Base-by-base conservation (phyloP, 2,329 filamentous ascomycete species). In the Fusarium ambrosium region DNA sequence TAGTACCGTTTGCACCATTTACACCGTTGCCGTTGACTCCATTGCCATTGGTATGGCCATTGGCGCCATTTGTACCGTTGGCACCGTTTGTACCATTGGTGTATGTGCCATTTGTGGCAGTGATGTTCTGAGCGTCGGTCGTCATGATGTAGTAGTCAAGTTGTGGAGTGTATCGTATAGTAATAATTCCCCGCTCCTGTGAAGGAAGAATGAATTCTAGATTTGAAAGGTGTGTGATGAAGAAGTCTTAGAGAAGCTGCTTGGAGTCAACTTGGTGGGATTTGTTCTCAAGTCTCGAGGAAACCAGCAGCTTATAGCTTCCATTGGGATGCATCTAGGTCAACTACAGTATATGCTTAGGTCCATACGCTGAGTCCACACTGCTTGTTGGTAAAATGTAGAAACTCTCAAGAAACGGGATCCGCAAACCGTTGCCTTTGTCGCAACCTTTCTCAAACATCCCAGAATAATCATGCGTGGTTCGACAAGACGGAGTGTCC, bases 1-100 rank as follows among this genome's bases (percentile, higher is more conserved):
- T 66, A 4, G 53, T 41, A 7, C 64, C 24, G 43, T 62, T 66
- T 10, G 63, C 27, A 24, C 55, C 43, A 32, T 64, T 67, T 45
- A 11, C 24, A 24, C 37, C 20, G 56, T 16, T 39, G 36, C 34
- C 22, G 22, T 37, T 59, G 20, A 20, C 29, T n/a, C 56, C 62
- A 20, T 59, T 65, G 22, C 62, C 51, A 20, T 66, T 67, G 24
- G 56, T 48, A 29, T 62, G 58, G 18, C 27, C 51, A 34, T 36
- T 36, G 32, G 32, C 4, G 32, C 39, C 39, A 41, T 41, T 41
- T 10, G 39, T n/a, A 45, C 39, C 51, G 22, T 68, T 63, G 32
- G 41, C 18, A 37, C 51, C 36, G 18, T 45, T 51, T 29, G 32
- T 64, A 9, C 45, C 64, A 18, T 63, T 67, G 16, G 53, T 9